A percentile compares a stretch with the other conserved stretches of the same genome.
Evolutionary conservation across 1,139 yeast genomes (phyloP).

Genomic region (Yamadazyma trypodendri): DNA sequence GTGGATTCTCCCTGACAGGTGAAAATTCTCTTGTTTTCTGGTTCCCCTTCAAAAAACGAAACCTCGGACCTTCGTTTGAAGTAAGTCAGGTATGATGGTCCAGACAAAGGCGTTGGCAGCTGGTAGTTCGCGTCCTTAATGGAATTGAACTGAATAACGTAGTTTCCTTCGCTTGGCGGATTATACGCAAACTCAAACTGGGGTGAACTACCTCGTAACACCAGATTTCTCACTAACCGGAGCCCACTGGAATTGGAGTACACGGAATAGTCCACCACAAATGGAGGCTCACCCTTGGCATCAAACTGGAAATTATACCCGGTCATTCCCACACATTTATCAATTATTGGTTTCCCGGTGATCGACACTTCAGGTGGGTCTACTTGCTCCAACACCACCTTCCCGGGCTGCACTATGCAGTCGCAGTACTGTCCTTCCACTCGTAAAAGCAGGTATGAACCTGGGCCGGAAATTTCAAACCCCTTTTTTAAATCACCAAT

Average conservation of each 20-base stretch:
- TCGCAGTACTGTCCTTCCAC: slow-evolving; percentile 63
- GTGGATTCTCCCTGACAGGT: slow-evolving; percentile 44
- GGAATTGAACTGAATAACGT: slow-evolving; percentile 64
- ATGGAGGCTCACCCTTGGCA: slow-evolving; percentile 81
- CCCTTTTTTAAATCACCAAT: slow-evolving; percentile 29
- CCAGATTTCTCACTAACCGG: slow-evolving; percentile 25
- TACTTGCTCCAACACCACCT: slow-evolving; percentile 25
- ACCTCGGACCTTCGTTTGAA: slow-evolving; percentile 50
- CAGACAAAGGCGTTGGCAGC: slow-evolving; percentile 28
- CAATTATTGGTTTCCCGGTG: slow-evolving; percentile 61
- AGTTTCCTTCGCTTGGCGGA: slow-evolving; percentile 81
- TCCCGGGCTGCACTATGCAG: slow-evolving; percentile 51
- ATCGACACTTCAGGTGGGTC: slow-evolving; percentile 54
- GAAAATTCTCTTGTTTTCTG: slow-evolving; percentile 3
- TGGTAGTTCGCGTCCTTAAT: slow-evolving; percentile 57
- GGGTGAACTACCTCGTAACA: slow-evolving; percentile 21
- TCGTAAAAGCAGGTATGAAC: slow-evolving; percentile 54
- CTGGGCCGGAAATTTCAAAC: slow-evolving; percentile 53
- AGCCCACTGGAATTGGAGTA: slow-evolving; percentile 43
- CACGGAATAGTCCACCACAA: slow-evolving; percentile 60
- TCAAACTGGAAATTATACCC: slow-evolving; percentile 73
- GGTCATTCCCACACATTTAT: slow-evolving; percentile 88
- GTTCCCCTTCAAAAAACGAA: slow-evolving; percentile 22
- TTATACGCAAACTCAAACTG: slow-evolving; percentile 56
- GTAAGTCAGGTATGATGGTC: slow-evolving; percentile 50